Conservation (phyloP, 2,329 filamentous ascomycete species). For the Cercospora berteroae region DNA sequence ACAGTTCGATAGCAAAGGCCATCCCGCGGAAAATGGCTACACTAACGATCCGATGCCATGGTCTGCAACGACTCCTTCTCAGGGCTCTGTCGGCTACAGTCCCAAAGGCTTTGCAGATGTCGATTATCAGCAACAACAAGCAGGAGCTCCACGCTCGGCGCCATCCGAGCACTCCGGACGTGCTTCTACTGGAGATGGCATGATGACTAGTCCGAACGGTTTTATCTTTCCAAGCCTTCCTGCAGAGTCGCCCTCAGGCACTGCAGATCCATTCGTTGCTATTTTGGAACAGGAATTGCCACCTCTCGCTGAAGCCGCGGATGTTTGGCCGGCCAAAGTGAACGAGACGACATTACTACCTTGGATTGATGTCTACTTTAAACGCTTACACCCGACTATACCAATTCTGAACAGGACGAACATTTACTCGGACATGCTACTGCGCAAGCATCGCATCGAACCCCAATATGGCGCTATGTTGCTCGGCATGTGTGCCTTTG, state of each 20-base stretch:
- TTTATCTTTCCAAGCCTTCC: conserved; percentile 39
- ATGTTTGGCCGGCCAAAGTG: conserved; percentile 43
- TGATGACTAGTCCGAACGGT: conserved; percentile 29
- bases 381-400: conserved; percentile 45
- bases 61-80: conserved; percentile 10
- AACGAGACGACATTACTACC: conserved; percentile 41
- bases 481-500: conserved; percentile 44
- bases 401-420: conserved; percentile 44
- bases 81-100: conserved; percentile 8
- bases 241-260: conserved; percentile 39
- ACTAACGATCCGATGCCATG: not conserved
- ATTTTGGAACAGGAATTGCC: conserved; percentile 37
- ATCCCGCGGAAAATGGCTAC: not conserved
- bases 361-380: conserved; percentile 46
- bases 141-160: not conserved
- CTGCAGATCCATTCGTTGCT: conserved; percentile 31
- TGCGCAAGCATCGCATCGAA: conserved; percentile 45
- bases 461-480: conserved; percentile 47
- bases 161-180: conserved; percentile 9
- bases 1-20: conserved; percentile 10
- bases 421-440: conserved; percentile 44
- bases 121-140: conserved; percentile 6
- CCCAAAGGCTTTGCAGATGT: conserved; percentile 4
- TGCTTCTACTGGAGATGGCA: conserved; percentile 32
- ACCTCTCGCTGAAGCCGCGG: conserved; percentile 25